Conservation (phyloP, 2,329 filamentous ascomycete genomes). For the Tricladium varicosporioides region DNA sequence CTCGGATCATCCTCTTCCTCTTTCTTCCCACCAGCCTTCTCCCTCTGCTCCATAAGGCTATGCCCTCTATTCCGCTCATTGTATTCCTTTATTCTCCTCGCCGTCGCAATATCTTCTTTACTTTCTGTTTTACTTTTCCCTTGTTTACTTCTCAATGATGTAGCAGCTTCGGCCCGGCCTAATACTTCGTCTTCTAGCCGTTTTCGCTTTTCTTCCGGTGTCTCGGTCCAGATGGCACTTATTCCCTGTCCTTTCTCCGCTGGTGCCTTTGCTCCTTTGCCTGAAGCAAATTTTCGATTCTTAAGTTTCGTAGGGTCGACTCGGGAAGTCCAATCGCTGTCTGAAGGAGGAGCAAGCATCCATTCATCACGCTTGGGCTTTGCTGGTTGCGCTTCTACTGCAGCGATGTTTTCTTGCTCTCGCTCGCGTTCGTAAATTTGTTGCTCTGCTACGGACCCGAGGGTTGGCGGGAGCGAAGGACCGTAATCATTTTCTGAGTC, state of each 20-base stretch:
- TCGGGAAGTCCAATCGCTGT: conserved; percentile 52
- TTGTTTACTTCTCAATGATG: conserved; percentile 13
- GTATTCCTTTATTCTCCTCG: conserved; percentile 54
- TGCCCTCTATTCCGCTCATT: conserved; percentile 53
- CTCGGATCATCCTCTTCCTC: conserved; percentile 88
- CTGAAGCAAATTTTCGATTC: conserved; percentile 78
- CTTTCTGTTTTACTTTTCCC: conserved; percentile 19
- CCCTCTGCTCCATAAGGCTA: conserved; percentile 53
- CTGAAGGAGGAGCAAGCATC: conserved; percentile 72
- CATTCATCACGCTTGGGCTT: conserved; percentile 74
- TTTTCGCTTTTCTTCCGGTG: conserved; percentile 80
- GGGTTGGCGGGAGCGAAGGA: conserved; percentile 53
- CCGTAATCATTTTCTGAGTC: conserved; percentile 54
- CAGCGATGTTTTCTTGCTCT: conserved; percentile 30
- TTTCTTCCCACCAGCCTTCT: conserved; percentile 32
- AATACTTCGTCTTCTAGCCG: conserved; percentile 79
- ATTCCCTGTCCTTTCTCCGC: conserved; percentile 31
- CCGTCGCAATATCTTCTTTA: conserved; percentile 42
- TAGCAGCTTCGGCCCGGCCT: conserved; percentile 50
- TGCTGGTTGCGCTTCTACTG: conserved; percentile 32
- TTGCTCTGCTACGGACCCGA: conserved; percentile 29
- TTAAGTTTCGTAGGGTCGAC: conserved; percentile 82
- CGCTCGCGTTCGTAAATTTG: conserved; percentile 7
- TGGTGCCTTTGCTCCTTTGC: conserved; percentile 52
- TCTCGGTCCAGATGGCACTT: conserved; percentile 77